Conservation (phyloP, 768 basidiomycete genomes). For the Kwoniella pini region DNA sequence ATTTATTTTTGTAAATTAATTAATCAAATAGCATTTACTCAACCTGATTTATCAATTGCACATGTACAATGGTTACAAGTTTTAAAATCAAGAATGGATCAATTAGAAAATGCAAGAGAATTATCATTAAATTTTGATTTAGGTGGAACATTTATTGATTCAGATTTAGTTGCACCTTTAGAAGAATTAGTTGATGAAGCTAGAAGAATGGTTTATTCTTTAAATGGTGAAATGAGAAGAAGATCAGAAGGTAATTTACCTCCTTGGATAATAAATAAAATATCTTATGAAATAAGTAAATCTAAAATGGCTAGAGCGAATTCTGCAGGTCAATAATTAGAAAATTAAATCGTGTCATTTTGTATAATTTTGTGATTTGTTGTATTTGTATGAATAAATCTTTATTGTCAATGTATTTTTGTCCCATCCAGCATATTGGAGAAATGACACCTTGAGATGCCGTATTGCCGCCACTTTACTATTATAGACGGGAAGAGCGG, state of each 20-base stretch:
- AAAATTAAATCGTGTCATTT: background rate
- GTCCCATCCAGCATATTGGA: too few species aligned
- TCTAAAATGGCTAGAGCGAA: background rate
- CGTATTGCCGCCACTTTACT: background rate
- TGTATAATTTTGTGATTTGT: too few species aligned
- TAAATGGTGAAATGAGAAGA: conserved; percentile 37
- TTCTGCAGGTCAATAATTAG: conserved; percentile 5
- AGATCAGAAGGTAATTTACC: conserved; percentile 36
- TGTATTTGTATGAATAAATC: too few species aligned
- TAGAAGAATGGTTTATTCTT: conserved; percentile 35
- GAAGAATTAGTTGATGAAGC: conserved; percentile 42
- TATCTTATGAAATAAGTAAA: background rate
- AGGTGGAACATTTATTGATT: conserved; percentile 24
- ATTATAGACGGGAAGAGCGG: background rate
- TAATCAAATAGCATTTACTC: conserved; percentile 24
- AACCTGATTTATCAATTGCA: conserved; percentile 30
- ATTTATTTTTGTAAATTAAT: too few species aligned
- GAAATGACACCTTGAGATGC: too few species aligned
- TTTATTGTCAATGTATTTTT: too few species aligned
- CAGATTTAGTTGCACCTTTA: conserved; percentile 22
- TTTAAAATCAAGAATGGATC: conserved; percentile 20
- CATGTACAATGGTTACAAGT: conserved; percentile 34
- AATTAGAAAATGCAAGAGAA: conserved; percentile 11
- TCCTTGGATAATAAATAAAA: conserved; percentile 15
- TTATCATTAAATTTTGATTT: conserved; percentile 27